A percentile compares a stretch with the other conserved stretches of the same genome.
phyloP scores from a whole-genome alignment of 2,329 filamentous ascomycete genomes.

The Macrophomina pseudophaseolina region DNA sequence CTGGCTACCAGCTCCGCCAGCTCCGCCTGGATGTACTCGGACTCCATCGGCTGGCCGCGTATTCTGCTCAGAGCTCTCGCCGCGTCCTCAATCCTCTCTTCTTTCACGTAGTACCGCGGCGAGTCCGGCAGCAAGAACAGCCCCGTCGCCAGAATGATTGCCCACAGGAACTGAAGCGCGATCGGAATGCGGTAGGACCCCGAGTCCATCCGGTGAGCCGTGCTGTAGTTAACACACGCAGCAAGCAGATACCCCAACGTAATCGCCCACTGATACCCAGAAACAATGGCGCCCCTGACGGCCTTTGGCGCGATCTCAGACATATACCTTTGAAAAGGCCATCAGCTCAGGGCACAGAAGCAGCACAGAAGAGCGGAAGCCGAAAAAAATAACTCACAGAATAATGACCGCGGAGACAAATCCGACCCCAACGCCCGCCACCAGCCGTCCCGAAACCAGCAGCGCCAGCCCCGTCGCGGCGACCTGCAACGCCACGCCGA shows the following conservation, averaged over 20 bases:
- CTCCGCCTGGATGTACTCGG: conserved; percentile 77
- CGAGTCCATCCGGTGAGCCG: conserved; percentile 65
- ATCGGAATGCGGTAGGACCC: conserved; percentile 76
- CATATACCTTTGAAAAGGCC: conserved; percentile 69
- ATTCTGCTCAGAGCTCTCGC: conserved; percentile 67
- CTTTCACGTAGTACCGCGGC: conserved; percentile 84
- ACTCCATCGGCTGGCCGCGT: conserved; percentile 74
- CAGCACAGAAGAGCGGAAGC: too few relatives aligned
- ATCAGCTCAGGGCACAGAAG: too few relatives aligned
- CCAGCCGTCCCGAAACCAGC: conserved; percentile 74
- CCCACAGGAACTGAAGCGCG: conserved; percentile 79
- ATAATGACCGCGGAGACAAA: conserved; percentile 68
- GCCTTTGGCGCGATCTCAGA: conserved; percentile 72
- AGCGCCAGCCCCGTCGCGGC: conserved; percentile 64
- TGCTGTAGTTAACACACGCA: conserved; percentile 74
- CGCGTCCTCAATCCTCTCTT: conserved; percentile 67
- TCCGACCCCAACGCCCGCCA: conserved; percentile 75
- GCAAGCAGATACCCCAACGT: conserved; percentile 79
- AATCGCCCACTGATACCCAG: conserved; percentile 83
- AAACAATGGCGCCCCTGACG: conserved; percentile 66
- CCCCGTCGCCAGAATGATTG: conserved; percentile 73
- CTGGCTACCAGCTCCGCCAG: conserved; percentile 87
- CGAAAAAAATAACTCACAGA: conserved; percentile 54
- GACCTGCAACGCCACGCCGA: conserved; percentile 63
- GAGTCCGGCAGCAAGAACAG: conserved; percentile 82